Percentiles rank a stretch among this genome's conserved stretches.
Conservation (phyloP, 768 basidiomycete species). For the Mycena pura region DNA sequence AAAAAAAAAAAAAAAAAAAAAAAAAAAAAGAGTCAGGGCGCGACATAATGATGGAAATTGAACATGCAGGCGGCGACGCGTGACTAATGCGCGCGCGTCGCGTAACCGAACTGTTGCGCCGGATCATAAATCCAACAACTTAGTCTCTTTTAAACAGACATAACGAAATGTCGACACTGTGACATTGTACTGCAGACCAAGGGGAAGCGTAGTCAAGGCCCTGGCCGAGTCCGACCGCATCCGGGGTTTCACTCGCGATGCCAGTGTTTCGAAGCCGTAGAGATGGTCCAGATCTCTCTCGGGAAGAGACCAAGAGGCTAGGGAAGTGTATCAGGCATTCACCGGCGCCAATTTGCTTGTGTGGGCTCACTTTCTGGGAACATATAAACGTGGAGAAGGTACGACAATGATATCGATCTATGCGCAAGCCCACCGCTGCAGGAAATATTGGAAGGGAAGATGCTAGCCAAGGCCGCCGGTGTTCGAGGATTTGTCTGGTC, state of each 20-base stretch:
- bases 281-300: not conserved
- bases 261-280: not conserved
- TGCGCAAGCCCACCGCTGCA: not conserved
- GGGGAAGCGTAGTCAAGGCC: constrained; percentile 20
- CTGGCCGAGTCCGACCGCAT: constrained; percentile 19
- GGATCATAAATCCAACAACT: too few species aligned
- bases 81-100: too few species aligned
- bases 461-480: constrained; percentile 15
- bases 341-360: constrained; percentile 8
- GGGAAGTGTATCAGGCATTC: constrained; percentile 4
- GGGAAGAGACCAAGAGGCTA: not conserved
- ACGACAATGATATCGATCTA: not conserved
- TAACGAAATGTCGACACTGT: too few species aligned
- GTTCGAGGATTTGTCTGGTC: constrained; percentile 15
- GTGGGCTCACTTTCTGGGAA: constrained; percentile 17
- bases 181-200: constrained; percentile 1
- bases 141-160: too few species aligned
- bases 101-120: too few species aligned
- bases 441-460: constrained; percentile 16
- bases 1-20: too few species aligned
- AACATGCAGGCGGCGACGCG: too few species aligned
- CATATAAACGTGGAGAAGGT: constrained; percentile 3
- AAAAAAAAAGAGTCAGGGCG: too few species aligned
- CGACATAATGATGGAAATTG: too few species aligned
- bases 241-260: constrained; percentile 15